A percentile compares a stretch with the other conserved stretches of the same genome.
Conservation (phyloP, 2,329 filamentous ascomycete species). For the Aspergillus sp. region DNA sequence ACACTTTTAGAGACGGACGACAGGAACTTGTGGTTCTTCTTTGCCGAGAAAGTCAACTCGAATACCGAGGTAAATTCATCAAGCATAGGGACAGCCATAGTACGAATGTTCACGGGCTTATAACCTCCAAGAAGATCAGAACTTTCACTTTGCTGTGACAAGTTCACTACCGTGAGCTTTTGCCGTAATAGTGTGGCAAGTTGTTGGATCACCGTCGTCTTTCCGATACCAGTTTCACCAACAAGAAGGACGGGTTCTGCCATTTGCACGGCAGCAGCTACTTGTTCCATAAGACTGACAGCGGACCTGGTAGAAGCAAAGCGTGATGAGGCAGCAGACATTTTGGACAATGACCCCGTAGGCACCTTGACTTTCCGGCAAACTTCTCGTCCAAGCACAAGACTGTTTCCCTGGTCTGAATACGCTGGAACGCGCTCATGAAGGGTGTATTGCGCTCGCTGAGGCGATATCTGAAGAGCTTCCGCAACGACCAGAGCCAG, state of each 20-base stretch:
- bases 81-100: conserved; percentile 81
- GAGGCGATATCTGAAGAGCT: conserved; percentile 81
- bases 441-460: conserved; percentile 76
- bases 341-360: conserved; percentile 45
- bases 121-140: conserved; percentile 95
- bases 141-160: conserved; percentile 97
- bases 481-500: conserved; percentile 71
- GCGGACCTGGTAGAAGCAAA: conserved; percentile 91
- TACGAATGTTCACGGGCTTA: conserved; percentile 90
- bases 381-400: conserved; percentile 66
- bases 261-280: conserved; percentile 76
- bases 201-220: conserved; percentile 94
- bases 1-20: conserved; percentile 77
- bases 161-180: conserved; percentile 86
- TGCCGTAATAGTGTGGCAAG: conserved; percentile 80
- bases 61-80: conserved; percentile 94
- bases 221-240: conserved; percentile 98
- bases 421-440: conserved; percentile 69
- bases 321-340: conserved; percentile 39
- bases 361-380: conserved; percentile 58
- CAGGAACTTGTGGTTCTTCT: conserved; percentile 84
- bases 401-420: conserved; percentile 57
- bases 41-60: conserved; percentile 78
- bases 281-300: conserved; percentile 80
- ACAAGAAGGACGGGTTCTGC: conserved; percentile 90